Evolutionary conservation across 441 rosid species (phyloP).

Genomic region (Syzygium syzygioides): DNA sequence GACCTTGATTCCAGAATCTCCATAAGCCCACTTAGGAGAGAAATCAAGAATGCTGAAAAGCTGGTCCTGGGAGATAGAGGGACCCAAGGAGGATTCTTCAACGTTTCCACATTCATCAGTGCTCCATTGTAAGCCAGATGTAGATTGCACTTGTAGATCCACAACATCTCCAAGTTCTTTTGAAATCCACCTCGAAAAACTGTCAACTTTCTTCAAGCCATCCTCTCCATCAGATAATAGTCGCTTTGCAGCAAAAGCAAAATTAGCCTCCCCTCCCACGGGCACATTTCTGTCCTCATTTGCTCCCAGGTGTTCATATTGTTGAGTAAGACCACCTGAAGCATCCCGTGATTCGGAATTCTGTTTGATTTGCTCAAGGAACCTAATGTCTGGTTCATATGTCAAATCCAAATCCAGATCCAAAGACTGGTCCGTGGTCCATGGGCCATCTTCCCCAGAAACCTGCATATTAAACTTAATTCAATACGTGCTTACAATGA

Average conservation of each 20-base stretch:
- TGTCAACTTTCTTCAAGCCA: neutral
- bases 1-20: conserved; percentile 14
- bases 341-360: conserved; percentile 17
- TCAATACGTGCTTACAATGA: conserved; percentile 13
- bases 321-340: conserved; percentile 28
- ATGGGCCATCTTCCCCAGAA: conserved; percentile 37
- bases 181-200: neutral
- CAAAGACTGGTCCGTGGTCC: conserved; percentile 32
- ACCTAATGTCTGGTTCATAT: conserved; percentile 31
- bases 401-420: conserved; percentile 39
- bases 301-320: conserved; percentile 21
- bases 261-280: conserved; percentile 1
- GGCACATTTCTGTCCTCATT: neutral
- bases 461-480: conserved; percentile 28
- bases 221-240: conserved; percentile 8
- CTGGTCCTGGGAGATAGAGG: conserved; percentile 75
- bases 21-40: conserved; percentile 74
- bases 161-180: neutral
- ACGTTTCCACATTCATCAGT: neutral
- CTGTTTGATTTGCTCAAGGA: conserved; percentile 41
- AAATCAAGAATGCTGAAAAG: conserved; percentile 73
- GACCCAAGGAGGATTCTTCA: conserved; percentile 7
- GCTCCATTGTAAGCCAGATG: neutral
- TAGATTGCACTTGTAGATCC: neutral
- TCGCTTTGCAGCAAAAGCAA: conserved; percentile 5